Evolutionary conservation across 768 basidiomycete genomes (phyloP).

Genomic region (Termitomyces sp.): DNA sequence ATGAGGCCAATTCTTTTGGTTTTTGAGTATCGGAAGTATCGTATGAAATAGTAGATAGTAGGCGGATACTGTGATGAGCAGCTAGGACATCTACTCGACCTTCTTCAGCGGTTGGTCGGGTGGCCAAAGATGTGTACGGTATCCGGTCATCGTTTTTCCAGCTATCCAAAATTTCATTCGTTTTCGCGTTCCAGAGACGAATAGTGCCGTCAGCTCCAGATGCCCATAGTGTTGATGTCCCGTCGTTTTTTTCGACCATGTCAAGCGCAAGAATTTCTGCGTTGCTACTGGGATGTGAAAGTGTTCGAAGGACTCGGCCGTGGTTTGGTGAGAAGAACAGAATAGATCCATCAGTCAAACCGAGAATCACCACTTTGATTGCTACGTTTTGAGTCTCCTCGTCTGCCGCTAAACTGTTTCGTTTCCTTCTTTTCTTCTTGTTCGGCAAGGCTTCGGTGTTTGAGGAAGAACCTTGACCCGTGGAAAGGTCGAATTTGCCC

Average conservation of each 20-base stretch:
- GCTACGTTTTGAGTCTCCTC: constrained; percentile 20
- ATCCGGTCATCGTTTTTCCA: constrained; percentile 56
- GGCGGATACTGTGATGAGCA: constrained; percentile 55
- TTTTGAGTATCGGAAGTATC: constrained; percentile 27
- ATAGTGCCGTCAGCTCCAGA: constrained; percentile 53
- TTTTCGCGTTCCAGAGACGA: constrained; percentile 52
- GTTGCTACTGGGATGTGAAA: constrained; percentile 50
- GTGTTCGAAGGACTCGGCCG: constrained; percentile 45
- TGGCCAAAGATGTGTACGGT: constrained; percentile 48
- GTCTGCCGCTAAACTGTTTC: constrained; percentile 20
- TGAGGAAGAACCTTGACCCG: constrained; percentile 15
- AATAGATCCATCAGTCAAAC: constrained; percentile 55
- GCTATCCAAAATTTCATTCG: constrained; percentile 38
- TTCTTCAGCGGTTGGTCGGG: constrained; percentile 33
- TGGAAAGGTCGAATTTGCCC: constrained; percentile 31
- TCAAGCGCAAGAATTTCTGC: constrained; percentile 47
- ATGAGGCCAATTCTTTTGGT: constrained; percentile 40
- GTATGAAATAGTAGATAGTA: constrained; percentile 33
- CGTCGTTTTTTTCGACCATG: constrained; percentile 22
- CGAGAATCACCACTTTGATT: constrained; percentile 46
- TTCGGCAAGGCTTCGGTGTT: constrained; percentile 29
- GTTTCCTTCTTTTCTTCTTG: constrained; percentile 53
- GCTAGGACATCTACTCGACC: constrained; percentile 42
- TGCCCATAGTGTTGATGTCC: constrained; percentile 40
- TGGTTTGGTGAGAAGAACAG: constrained; percentile 58